These are phyloP conservation scores for Zygosaccharomyces pseudobailii DNA, from an alignment of 1,139 yeast species.

Conservation along the genomic window DNA sequence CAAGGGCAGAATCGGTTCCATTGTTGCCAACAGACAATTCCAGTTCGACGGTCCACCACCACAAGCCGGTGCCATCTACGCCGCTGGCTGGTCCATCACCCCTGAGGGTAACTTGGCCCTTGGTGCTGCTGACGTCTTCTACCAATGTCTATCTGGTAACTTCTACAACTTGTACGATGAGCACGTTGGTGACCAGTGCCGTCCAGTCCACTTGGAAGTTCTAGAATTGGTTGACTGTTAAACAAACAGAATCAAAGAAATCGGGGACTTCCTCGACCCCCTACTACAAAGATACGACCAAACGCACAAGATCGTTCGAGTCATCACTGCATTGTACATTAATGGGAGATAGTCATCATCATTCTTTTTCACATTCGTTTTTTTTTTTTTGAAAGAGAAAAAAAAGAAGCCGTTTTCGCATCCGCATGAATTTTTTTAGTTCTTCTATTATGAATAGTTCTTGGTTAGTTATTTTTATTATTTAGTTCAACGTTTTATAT, in stretches of 20 bases:
- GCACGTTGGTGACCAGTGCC: constrained; percentile 63
- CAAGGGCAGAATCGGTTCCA: constrained; percentile 72
- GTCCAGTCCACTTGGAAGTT: constrained; percentile 57
- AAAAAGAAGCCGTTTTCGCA: not conserved
- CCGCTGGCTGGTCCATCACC: constrained; percentile 77
- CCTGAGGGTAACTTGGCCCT: constrained; percentile 64
- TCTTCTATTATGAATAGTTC: not conserved
- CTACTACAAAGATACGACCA: not conserved
- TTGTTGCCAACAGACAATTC: constrained; percentile 85
- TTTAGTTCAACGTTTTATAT: constrained; percentile 1
- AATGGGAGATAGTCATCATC: constrained; percentile 1
- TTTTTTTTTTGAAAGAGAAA: not conserved
- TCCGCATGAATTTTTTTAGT: not conserved
- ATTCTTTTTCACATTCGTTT: constrained; percentile 1
- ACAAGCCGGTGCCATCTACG: constrained; percentile 83
- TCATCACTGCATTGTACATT: constrained; percentile 13
- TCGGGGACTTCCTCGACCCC: not conserved
- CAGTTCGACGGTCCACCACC: constrained; percentile 91
- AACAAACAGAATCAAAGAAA: constrained; percentile 14
- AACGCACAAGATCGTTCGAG: not conserved
- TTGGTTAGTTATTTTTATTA: not conserved
- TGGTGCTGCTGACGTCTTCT: constrained; percentile 63
- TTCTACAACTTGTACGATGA: constrained; percentile 83
- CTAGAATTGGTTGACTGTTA: constrained; percentile 64
- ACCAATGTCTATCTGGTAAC: constrained; percentile 75